A percentile compares a stretch with the other conserved stretches of the same genome.
These are phyloP conservation scores for Trematosphaeria pertusa DNA, from an alignment of 2,329 filamentous ascomycete genomes.

Conservation along the genomic window DNA sequence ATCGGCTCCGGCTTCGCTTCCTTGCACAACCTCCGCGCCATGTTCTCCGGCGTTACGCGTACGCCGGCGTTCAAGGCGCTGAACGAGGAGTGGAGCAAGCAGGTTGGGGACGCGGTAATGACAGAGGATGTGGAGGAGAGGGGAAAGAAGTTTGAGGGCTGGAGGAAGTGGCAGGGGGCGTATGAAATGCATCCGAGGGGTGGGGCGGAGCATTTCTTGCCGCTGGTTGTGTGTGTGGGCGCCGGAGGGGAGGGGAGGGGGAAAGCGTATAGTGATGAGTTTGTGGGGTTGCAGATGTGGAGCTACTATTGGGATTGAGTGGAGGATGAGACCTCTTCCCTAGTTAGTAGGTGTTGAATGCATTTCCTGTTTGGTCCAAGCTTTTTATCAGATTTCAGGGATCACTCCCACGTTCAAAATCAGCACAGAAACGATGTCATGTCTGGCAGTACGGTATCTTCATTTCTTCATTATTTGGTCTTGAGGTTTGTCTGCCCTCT, in stretches of 20 bases:
- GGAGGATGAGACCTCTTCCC: too few relatives aligned
- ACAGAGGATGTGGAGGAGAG: constrained; percentile 46
- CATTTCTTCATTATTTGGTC: too few relatives aligned
- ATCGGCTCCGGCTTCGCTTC: constrained; percentile 67
- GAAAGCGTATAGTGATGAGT: constrained; percentile 58
- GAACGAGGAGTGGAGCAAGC: constrained; percentile 55
- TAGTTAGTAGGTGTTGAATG: too few relatives aligned
- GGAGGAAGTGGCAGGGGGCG: constrained; percentile 58
- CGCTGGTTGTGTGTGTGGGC: constrained; percentile 64
- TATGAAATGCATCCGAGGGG: constrained; percentile 62
- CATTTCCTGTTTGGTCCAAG: too few relatives aligned
- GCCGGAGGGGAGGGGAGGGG: constrained; percentile 54
- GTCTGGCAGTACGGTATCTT: too few relatives aligned
- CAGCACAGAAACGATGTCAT: too few relatives aligned
- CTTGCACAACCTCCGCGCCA: constrained; percentile 61
- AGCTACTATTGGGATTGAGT: constrained; percentile 66
- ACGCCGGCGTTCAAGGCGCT: constrained; percentile 39
- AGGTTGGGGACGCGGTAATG: constrained; percentile 52
- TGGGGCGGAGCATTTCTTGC: constrained; percentile 66
- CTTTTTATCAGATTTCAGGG: too few relatives aligned
- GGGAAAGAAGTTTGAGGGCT: constrained; percentile 52
- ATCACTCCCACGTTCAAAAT: too few relatives aligned
- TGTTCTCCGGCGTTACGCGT: constrained; percentile 47
- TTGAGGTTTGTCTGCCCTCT: too few relatives aligned
- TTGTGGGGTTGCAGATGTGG: constrained; percentile 57